Conservation (phyloP, 768 basidiomycete species). For the Lactarius sp. region DNA sequence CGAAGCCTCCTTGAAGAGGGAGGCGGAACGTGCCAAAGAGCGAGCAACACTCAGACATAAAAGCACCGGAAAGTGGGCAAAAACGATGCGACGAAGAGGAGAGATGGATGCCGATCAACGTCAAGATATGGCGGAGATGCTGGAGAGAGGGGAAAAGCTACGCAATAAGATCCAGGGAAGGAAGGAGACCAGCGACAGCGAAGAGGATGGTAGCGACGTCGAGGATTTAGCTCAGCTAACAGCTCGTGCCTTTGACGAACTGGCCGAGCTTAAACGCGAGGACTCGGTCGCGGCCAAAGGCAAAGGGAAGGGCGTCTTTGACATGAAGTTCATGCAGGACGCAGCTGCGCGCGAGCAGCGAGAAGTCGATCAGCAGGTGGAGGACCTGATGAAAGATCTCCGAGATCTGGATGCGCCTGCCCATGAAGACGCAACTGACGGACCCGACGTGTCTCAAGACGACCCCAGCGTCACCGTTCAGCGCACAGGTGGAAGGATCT, state of each 20-base stretch:
- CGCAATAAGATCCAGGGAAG: constrained; percentile 67
- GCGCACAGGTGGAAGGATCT: constrained; percentile 63
- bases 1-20: constrained; percentile 55
- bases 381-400: constrained; percentile 71
- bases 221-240: constrained; percentile 51
- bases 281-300: constrained; percentile 25
- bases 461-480: constrained; percentile 41
- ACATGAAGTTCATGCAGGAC: constrained; percentile 99
- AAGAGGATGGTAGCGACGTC: constrained; percentile 40
- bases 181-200: constrained; percentile 49
- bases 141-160: constrained; percentile 75
- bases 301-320: constrained; percentile 67
- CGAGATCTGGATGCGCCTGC: constrained; percentile 38
- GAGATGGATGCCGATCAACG: constrained; percentile 61
- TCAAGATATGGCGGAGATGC: constrained; percentile 78
- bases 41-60: constrained; percentile 87
- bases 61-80: constrained; percentile 84
- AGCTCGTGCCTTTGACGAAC: constrained; percentile 27
- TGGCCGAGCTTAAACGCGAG: constrained; percentile 16
- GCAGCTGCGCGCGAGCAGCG: constrained; percentile 66
- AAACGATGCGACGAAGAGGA: constrained; percentile 62
- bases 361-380: constrained; percentile 55
- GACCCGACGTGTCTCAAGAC: constrained; percentile 32
- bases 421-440: constrained; percentile 28
- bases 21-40: constrained; percentile 79